These are phyloP conservation scores for Mortierella sp. DNA, from an alignment of 371 early-diverging fungal genomes.

Conservation along the genomic window DNA sequence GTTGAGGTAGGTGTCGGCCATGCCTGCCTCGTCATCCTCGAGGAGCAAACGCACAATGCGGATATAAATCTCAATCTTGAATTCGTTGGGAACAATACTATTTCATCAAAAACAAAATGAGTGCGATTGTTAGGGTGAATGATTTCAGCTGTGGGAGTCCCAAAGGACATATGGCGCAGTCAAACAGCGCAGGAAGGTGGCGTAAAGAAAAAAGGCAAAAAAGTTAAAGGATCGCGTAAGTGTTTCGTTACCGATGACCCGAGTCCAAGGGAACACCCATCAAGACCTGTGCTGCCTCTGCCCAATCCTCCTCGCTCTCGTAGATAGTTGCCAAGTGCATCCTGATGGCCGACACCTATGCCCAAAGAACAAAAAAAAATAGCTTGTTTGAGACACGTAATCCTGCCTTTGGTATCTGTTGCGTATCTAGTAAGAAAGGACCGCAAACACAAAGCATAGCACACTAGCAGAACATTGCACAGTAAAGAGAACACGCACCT, in stretches of 20 bases:
- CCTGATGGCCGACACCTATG: constrained; percentile 79
- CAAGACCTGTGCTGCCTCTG: constrained; percentile 83
- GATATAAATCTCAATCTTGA: constrained; percentile 86
- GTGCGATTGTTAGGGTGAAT: neutral
- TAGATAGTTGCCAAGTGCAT: constrained; percentile 81
- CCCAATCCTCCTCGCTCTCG: constrained; percentile 85
- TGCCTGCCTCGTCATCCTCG: constrained; percentile 88
- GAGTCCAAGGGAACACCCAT: constrained; percentile 91
- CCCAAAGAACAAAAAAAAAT: neutral
- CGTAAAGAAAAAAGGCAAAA: neutral
- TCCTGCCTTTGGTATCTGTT: neutral
- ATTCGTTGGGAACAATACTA: constrained; percentile 81
- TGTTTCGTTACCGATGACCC: constrained; percentile 77
- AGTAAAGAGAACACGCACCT: constrained; percentile 61
- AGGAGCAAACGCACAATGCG: constrained; percentile 87
- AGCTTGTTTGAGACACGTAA: neutral
- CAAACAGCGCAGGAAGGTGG: neutral
- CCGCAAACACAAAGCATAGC: neutral
- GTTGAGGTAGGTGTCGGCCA: constrained; percentile 87
- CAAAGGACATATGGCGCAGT: constrained; percentile 30
- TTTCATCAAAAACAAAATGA: neutral
- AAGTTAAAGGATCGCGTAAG: neutral
- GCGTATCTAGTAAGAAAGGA: neutral
- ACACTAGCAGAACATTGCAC: too few relatives aligned
- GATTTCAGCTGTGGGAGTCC: neutral